A percentile compares a stretch with the other conserved stretches of the same genome.
These are phyloP conservation scores for Cardamine chenopodiifolia DNA, from an alignment of 345 rosid species.

Conservation along the genomic window DNA sequence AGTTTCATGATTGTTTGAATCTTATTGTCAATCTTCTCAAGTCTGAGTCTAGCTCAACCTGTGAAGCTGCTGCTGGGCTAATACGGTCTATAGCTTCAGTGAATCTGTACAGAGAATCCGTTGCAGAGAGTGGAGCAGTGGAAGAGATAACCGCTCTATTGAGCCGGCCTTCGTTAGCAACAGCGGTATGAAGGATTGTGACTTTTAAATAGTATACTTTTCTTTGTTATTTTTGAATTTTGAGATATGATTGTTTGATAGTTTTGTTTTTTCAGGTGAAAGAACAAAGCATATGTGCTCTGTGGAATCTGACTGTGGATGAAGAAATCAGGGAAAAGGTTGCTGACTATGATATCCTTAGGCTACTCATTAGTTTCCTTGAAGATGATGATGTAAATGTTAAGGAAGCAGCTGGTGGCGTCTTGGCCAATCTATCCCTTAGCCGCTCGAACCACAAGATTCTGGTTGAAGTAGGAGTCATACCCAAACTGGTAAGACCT, in stretches of 20 bases:
- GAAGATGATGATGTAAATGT: constrained; percentile 67
- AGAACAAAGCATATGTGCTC: constrained; percentile 71
- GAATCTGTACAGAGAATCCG: constrained; percentile 65
- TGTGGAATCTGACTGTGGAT: constrained; percentile 89
- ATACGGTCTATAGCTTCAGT: constrained; percentile 69
- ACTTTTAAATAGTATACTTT: background rate
- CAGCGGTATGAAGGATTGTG: constrained; percentile 65
- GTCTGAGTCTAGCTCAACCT: constrained; percentile 60
- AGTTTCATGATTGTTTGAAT: constrained; percentile 74
- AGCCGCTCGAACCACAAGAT: constrained; percentile 57
- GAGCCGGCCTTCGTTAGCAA: constrained; percentile 59
- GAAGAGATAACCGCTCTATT: constrained; percentile 75
- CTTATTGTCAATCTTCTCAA: constrained; percentile 72
- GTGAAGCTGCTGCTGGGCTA: constrained; percentile 91
- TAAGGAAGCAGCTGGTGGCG: constrained; percentile 88
- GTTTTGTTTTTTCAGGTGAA: constrained; percentile 56
- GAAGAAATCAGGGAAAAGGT: constrained; percentile 65
- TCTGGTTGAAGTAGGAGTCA: constrained; percentile 80
- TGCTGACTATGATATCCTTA: constrained; percentile 58
- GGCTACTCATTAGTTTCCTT: constrained; percentile 60
- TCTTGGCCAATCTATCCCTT: constrained; percentile 72
- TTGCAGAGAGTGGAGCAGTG: constrained; percentile 83
- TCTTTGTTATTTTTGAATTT: constrained; percentile 23
- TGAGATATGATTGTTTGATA: constrained; percentile 26
- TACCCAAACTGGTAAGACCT: constrained; percentile 73